These are phyloP conservation scores for Sicyos baderoa DNA, from an alignment of 306 rosid species.

Conservation along the genomic window DNA sequence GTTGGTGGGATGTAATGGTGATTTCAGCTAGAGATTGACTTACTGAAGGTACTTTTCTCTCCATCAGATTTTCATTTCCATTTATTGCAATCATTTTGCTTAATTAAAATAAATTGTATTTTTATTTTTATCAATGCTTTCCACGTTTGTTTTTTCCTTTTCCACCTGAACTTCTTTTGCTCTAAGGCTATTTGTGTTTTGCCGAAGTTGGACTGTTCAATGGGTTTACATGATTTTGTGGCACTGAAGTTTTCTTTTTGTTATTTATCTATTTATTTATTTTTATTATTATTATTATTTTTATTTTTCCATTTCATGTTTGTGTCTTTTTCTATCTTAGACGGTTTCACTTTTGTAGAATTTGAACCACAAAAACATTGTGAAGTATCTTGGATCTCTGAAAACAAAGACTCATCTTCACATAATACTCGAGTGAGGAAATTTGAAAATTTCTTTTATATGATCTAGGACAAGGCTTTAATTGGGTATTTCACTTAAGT, in stretches of 20 bases:
- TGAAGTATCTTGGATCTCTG: constrained; percentile 93
- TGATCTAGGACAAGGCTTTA: constrained; percentile 12
- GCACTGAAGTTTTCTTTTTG: background rate
- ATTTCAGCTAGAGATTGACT: constrained; percentile 91
- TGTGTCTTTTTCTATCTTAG: constrained; percentile 17
- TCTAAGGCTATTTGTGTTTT: background rate
- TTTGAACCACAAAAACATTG: constrained; percentile 96
- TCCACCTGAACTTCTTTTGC: constrained; percentile 5
- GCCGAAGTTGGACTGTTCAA: constrained; percentile 3
- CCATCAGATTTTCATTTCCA: constrained; percentile 18
- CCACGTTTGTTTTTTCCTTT: background rate
- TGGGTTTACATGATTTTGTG: background rate
- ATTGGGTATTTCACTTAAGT: background rate
- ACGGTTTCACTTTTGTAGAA: constrained; percentile 53
- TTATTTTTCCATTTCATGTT: background rate
- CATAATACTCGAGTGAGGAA: constrained; percentile 86
- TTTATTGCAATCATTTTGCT: constrained; percentile 9
- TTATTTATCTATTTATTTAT: too few relatives aligned
- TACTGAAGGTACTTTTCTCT: constrained; percentile 61
- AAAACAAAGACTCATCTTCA: constrained; percentile 96
- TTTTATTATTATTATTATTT: too few relatives aligned
- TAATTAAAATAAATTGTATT: background rate
- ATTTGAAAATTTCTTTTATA: constrained; percentile 15
- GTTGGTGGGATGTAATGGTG: constrained; percentile 30
- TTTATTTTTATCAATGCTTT: constrained; percentile 17